Base-by-base conservation (phyloP, 495 filamentous ascomycete species). In the Podospora conica region DNA sequence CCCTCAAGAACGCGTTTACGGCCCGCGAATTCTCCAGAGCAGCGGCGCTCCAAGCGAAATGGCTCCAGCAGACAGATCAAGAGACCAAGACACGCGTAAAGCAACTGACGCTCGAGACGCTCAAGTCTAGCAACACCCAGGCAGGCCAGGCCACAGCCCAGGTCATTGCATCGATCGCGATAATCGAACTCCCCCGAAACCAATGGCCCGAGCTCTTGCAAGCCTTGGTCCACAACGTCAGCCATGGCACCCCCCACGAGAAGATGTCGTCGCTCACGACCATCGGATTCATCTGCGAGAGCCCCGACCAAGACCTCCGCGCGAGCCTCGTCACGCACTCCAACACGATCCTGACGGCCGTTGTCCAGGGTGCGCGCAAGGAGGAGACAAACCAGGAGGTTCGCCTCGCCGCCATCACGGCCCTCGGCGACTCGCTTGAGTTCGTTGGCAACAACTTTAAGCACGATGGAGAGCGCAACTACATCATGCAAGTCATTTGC, bases 401-500 rank as follows among this genome's bases (percentile, higher is more conserved):
- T 48, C 91, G 95, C 57, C 84, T 90, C 68, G 91, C 95, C 40
- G 95, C 95, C 71, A 93, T 98, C 75, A 89, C 89, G 62, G 96
- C 95, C 21, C 88, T 98, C 18, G 91, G 92, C 71, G 96, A 98
- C 75, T 96, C 92, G n/a, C 87, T 98, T 24, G 95, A 98, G 77
- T 98, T 98, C 75, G 94, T 98, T 33, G 86, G 91, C 15, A 92
- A 91, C 76, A 98, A 98, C 79, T 98, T 98, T 77, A 95, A 97
- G 75, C 96, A 98, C 73, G 95, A 98, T 77, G 95, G 94, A 68
- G 95, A 98, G 81, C 87, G 95, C 48, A 98, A 98, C 81, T 98
- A 98, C 81, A 98, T 98, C 74, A 98, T 98, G 95, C 95, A 98
- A 81, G 95, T 98, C 69, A 90, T 98, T 71, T 98, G 95, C 79